Evolutionary conservation across 2,329 filamentous ascomycete species (phyloP).

Genomic region (Ophiostoma montium): DNA sequence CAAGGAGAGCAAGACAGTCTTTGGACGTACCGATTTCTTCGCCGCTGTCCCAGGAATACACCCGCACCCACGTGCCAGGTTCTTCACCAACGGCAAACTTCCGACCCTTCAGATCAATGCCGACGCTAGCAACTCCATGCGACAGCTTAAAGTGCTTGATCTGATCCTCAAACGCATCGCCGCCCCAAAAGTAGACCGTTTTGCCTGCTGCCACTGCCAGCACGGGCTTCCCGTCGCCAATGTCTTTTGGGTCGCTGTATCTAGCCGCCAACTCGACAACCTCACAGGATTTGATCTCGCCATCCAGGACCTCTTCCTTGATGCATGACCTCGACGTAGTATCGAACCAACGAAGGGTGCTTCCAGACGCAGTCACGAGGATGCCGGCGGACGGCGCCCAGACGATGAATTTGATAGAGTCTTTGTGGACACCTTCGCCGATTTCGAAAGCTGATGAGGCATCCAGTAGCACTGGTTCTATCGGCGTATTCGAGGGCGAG

Average conservation of each 20-base stretch:
- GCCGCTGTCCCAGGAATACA: slow-evolving; percentile 78
- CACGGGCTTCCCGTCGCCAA: slow-evolving; percentile 54
- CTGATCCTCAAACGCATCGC: slow-evolving; percentile 49
- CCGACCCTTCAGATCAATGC: slow-evolving; percentile 65
- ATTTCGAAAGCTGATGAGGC: slow-evolving; percentile 69
- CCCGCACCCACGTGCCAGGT: slow-evolving; percentile 89
- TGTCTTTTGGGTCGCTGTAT: slow-evolving; percentile 44
- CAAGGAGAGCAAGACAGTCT: background rate
- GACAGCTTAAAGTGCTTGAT: slow-evolving; percentile 69
- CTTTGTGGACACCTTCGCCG: slow-evolving; percentile 66
- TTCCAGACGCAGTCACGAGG: slow-evolving; percentile 82
- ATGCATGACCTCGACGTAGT: slow-evolving; percentile 62
- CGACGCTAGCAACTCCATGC: slow-evolving; percentile 83
- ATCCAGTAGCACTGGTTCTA: slow-evolving; percentile 32
- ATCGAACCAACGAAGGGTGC: slow-evolving; percentile 90
- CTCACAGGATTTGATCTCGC: slow-evolving; percentile 83
- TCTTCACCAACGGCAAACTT: slow-evolving; percentile 84
- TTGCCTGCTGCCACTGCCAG: slow-evolving; percentile 90
- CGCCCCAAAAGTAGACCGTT: slow-evolving; percentile 83
- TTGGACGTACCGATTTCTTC: slow-evolving; percentile 53
- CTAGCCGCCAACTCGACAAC: slow-evolving; percentile 54
- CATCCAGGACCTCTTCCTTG: slow-evolving; percentile 64
- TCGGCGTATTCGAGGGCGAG: slow-evolving; percentile 18
- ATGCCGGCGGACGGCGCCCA: slow-evolving; percentile 85
- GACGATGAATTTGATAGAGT: slow-evolving; percentile 89